Evolutionary conservation across 768 basidiomycete species (phyloP), one percentile per base, ranked within the genome.

Genomic region (Dacryopinax primogenitus): DNA sequence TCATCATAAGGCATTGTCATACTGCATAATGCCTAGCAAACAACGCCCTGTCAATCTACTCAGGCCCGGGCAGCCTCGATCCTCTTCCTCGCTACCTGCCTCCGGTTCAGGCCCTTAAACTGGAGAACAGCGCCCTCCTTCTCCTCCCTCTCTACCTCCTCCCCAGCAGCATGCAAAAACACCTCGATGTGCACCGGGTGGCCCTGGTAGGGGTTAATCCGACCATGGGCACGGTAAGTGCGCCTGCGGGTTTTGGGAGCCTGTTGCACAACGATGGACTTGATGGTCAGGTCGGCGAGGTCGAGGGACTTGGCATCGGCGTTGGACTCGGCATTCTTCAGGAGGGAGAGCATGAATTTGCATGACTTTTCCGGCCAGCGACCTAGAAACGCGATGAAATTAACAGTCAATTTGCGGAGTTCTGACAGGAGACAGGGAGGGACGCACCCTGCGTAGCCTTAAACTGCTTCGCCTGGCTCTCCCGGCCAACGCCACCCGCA

Each of bases 291-390:
- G 68, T 94, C 92, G 72, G 97, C 95, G 67, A 91, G 80, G 65
- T 92, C 90, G 69, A 99, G 80, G 78, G 86, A 91, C 83, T 99
- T 99, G 72, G 91, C 91, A 73, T 98, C 94, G 68, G 96, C 96
- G 77, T 99, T 99, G 70, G 96, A 87, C 78, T 98, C 95, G 44
- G 96, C 96, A 77, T 99, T 99, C 84, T 98, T 98, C 74, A 99
- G 78, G 64, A 99, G 85, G 70, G 90, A 86, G 68, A 87, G 82
- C 75, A 99, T 87, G 83, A 93, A 95, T 77, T 88, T 88, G 78
- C 96, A 86, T 62, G 92, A 97, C 81, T 99, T 98, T 81, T 92
- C 94, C 75, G 96, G 96, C 96, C 96, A 98, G 75, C 96, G 95
- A 86, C 96, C 95, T 97, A 70, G 63, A 16, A n/a, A n/a, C n/a